These are phyloP conservation scores for Cercospora zeae-maydis DNA, from an alignment of 2,329 filamentous ascomycete species.

Conservation along the genomic window DNA sequence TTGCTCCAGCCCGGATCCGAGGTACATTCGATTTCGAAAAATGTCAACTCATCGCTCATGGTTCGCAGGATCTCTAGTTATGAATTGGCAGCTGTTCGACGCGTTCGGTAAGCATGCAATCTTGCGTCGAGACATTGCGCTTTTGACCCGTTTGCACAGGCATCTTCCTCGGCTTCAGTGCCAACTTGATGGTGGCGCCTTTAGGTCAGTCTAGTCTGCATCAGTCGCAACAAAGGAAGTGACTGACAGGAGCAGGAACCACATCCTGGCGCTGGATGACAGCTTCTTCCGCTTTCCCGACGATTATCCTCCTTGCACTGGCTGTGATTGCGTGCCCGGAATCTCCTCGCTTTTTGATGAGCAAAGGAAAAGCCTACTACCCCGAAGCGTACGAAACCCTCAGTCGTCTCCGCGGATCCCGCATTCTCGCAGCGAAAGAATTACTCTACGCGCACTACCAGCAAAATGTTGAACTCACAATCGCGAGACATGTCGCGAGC, in stretches of 20 bases:
- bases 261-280: constrained; percentile 32
- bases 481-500: background rate
- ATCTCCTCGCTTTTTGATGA: constrained; percentile 32
- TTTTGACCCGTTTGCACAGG: background rate
- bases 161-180: constrained; percentile 32
- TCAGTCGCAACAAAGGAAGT: too few relatives aligned
- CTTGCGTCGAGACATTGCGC: too few relatives aligned
- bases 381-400: constrained; percentile 29
- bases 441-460: constrained; percentile 32
- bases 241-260: background rate
- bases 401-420: constrained; percentile 24
- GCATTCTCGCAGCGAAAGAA: constrained; percentile 33
- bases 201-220: constrained; percentile 14
- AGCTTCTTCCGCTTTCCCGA: constrained; percentile 29
- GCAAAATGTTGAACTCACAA: constrained; percentile 26
- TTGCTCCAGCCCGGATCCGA: constrained; percentile 28
- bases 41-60: constrained; percentile 8
- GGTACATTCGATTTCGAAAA: constrained; percentile 3
- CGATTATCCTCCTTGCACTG: constrained; percentile 29
- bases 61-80: constrained; percentile 25
- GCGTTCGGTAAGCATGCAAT: constrained; percentile 25
- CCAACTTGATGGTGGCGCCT: constrained; percentile 28
- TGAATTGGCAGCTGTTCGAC: constrained; percentile 36
- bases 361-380: constrained; percentile 16
- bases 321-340: constrained; percentile 31